These are phyloP conservation scores for Zostera marina DNA, from an alignment of 116 monocot species.

Conservation along the genomic window DNA sequence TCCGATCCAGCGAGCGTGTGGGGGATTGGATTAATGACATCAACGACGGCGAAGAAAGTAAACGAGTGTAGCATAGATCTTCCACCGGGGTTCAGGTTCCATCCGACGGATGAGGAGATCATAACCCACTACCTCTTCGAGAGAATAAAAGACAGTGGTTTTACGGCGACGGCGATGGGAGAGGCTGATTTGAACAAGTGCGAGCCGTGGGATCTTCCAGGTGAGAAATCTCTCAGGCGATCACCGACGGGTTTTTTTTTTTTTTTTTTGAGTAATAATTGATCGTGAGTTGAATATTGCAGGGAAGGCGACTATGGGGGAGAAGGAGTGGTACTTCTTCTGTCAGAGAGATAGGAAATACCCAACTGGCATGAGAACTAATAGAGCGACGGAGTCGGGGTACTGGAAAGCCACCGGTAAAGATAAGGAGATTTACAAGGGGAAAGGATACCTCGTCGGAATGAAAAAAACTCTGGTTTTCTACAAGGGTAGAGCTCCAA, in stretches of 20 bases:
- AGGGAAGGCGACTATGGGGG: slow-evolving; percentile 6
- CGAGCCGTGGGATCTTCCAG: slow-evolving; percentile 47
- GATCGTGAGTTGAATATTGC: not conserved
- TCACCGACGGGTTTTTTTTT: not conserved
- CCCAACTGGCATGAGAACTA: slow-evolving; percentile 7
- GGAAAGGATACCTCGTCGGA: slow-evolving; percentile 12
- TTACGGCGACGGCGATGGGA: slow-evolving; percentile 16
- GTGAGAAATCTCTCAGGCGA: slow-evolving; percentile 6
- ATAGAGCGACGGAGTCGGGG: slow-evolving; percentile 3
- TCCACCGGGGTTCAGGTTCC: slow-evolving; percentile 45
- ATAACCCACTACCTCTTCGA: slow-evolving; percentile 18
- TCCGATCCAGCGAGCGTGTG: not conserved
- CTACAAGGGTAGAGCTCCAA: slow-evolving; percentile 12
- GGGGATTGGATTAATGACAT: not conserved
- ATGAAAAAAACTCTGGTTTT: slow-evolving; percentile 35
- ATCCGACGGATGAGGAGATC: slow-evolving; percentile 42
- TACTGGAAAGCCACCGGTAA: slow-evolving; percentile 11
- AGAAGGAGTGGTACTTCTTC: slow-evolving; percentile 12
- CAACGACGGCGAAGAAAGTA: not conserved
- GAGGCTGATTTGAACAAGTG: slow-evolving; percentile 35
- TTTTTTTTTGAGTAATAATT: not conserved
- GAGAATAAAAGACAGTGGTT: slow-evolving; percentile 13
- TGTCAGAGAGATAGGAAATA: slow-evolving; percentile 8
- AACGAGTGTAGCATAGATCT: slow-evolving; percentile 6
- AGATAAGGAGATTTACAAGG: slow-evolving; percentile 7